Evolutionary conservation across 2,329 filamentous ascomycete species (phyloP).

Genomic region (Nemania sp.): DNA sequence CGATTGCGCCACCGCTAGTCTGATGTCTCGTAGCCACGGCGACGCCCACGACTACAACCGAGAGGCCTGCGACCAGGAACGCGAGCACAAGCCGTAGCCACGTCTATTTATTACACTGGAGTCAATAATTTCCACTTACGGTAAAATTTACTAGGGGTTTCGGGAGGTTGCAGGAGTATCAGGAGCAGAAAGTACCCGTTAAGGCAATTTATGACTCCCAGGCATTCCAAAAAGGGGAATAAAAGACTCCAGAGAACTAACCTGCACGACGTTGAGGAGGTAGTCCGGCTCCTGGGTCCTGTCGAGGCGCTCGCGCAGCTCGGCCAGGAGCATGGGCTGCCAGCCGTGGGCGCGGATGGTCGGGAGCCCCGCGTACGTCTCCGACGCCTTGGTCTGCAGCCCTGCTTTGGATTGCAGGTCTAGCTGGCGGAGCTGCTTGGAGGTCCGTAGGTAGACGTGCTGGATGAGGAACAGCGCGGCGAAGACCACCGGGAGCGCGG

Average conservation of each 20-base stretch:
- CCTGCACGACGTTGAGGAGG: constrained; percentile 64
- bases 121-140: too few species aligned
- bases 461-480: constrained; percentile 55
- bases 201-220: too few species aligned
- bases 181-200: too few species aligned
- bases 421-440: constrained; percentile 60
- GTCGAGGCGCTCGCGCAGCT: constrained; percentile 57
- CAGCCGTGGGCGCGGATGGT: constrained; percentile 61
- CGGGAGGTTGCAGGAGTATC: too few species aligned
- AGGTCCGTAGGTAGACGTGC: constrained; percentile 60
- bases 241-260: too few species aligned
- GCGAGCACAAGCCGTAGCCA: constrained; percentile 66
- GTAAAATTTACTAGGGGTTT: too few species aligned
- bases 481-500: constrained; percentile 54
- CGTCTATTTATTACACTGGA: too few species aligned
- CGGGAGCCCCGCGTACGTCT: constrained; percentile 56
- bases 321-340: constrained; percentile 50
- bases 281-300: constrained; percentile 65
- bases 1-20: constrained; percentile 49
- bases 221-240: too few species aligned
- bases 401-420: constrained; percentile 62
- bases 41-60: constrained; percentile 58
- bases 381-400: constrained; percentile 59
- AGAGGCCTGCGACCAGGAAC: constrained; percentile 62
- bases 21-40: constrained; percentile 56